A percentile compares a stretch with the other conserved stretches of the same genome.
phyloP scores from a whole-genome alignment of 73 alveolate species.

The Paramecium primaurelia region DNA sequence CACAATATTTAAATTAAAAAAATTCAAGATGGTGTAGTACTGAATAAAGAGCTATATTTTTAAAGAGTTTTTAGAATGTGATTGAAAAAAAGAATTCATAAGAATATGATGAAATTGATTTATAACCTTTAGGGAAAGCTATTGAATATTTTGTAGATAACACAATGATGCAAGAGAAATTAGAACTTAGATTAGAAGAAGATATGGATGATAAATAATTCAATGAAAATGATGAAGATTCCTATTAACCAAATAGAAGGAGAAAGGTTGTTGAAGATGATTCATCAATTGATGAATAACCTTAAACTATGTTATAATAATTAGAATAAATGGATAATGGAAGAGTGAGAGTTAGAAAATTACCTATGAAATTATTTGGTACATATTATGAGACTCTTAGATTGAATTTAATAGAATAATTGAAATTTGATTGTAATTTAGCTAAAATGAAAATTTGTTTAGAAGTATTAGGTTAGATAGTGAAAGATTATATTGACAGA shows the following conservation, averaged over 20 bases:
- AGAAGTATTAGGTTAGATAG: conserved; percentile 21
- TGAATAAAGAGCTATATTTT: background rate
- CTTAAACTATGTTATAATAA: background rate
- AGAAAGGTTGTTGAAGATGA: conserved; percentile 54
- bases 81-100: background rate
- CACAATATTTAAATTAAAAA: conserved; percentile 18
- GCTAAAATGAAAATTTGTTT: conserved; percentile 17
- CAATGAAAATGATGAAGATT: conserved; percentile 17
- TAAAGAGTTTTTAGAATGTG: background rate
- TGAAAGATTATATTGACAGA: conserved; percentile 45
- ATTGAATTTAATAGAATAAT: background rate
- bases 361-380: conserved; percentile 45
- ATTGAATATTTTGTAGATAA: conserved; percentile 38
- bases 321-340: conserved; percentile 25
- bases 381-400: conserved; percentile 3
- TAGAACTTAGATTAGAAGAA: conserved; percentile 36
- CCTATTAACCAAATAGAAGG: background rate
- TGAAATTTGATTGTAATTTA: background rate
- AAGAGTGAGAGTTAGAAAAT: conserved; percentile 33
- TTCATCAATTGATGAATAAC: conserved; percentile 16
- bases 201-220: background rate
- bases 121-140: background rate
- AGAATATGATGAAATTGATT: background rate
- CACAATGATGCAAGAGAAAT: conserved; percentile 43
- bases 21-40: conserved; percentile 45